These are phyloP conservation scores for Pythium rhizo-oryzae DNA, from an alignment of 352 stramenopile species.

Conservation along the genomic window DNA sequence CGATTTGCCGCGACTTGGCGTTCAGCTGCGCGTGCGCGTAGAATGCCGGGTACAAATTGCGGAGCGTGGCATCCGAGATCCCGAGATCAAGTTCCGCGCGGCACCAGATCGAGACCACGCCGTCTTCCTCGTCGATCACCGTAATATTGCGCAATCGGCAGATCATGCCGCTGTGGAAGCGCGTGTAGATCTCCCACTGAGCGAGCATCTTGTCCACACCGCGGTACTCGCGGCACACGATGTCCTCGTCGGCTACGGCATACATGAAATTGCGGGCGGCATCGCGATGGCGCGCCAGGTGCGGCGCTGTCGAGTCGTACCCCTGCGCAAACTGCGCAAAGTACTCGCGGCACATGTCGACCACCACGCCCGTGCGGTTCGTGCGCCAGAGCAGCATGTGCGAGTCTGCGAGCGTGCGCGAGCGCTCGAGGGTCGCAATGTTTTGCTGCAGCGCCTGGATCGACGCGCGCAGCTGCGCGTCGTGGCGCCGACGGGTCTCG, in stretches of 20 bases:
- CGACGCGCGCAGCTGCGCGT: conserved; percentile 29
- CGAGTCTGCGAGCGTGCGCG: conserved; percentile 43
- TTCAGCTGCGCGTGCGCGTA: conserved; percentile 33
- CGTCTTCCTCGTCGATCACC: conserved; percentile 40
- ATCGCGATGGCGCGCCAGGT: conserved; percentile 14
- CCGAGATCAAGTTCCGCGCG: conserved; percentile 37
- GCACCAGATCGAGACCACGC: conserved; percentile 42
- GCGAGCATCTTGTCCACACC: conserved; percentile 43
- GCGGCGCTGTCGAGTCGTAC: conserved; percentile 34
- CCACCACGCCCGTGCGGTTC: conserved; percentile 43
- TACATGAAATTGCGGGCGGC: conserved; percentile 36
- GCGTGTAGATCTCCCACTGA: conserved; percentile 68
- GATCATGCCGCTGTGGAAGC: conserved; percentile 43
- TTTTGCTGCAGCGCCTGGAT: conserved; percentile 41
- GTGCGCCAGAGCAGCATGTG: conserved; percentile 38
- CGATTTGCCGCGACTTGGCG: conserved; percentile 25
- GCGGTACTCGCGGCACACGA: conserved; percentile 53
- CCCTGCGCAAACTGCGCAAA: conserved; percentile 45
- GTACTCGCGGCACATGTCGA: conserved; percentile 49
- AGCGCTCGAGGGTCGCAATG: conserved; percentile 44
- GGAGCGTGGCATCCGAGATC: conserved; percentile 49
- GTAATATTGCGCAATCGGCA: conserved; percentile 32
- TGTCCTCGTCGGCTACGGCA: conserved; percentile 35
- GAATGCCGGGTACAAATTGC: conserved; percentile 51
- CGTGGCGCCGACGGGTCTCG: background rate